Conservation (phyloP, 2,329 filamentous ascomycete genomes). For the Cladosporium sp. region DNA sequence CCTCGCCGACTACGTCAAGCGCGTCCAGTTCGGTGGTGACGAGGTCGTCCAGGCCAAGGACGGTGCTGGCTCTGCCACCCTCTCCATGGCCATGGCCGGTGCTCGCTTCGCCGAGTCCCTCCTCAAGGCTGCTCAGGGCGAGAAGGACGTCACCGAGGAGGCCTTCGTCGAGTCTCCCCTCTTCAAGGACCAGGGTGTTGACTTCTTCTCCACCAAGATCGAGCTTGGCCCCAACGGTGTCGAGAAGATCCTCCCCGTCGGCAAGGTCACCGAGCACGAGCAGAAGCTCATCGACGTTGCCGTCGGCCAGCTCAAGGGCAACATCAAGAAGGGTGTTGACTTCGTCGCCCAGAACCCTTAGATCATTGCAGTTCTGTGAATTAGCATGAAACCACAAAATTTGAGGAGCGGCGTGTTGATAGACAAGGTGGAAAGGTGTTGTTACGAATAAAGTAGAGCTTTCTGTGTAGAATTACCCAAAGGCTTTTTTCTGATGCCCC, state of each 20-base stretch:
- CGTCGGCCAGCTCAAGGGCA: slow-evolving; percentile 80
- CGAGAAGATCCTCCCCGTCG: slow-evolving; percentile 85
- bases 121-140: slow-evolving; percentile 85
- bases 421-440: background rate
- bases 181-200: slow-evolving; percentile 96
- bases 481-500: slow-evolving; percentile 7
- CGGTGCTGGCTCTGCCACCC: slow-evolving; percentile 91
- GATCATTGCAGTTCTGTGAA: slow-evolving; percentile 8
- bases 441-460: slow-evolving; percentile 13
- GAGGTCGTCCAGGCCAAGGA: slow-evolving; percentile 99
- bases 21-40: slow-evolving; percentile 98
- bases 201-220: slow-evolving; percentile 94
- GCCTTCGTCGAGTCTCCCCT: slow-evolving; percentile 95
- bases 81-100: slow-evolving; percentile 98
- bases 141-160: slow-evolving; percentile 93
- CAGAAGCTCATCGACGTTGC: slow-evolving; percentile 82
- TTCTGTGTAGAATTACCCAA: slow-evolving; percentile 11
- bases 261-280: slow-evolving; percentile 79
- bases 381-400: background rate
- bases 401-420: slow-evolving; percentile 1
- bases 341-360: slow-evolving; percentile 58
- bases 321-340: slow-evolving; percentile 86
- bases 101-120: slow-evolving; percentile 81
- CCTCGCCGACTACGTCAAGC: slow-evolving; percentile 74
- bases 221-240: slow-evolving; percentile 96